A percentile compares a stretch with the other conserved stretches of the same genome.
Conservation (phyloP, 495 filamentous ascomycete genomes). For the Staphylotrichum longicolle region DNA sequence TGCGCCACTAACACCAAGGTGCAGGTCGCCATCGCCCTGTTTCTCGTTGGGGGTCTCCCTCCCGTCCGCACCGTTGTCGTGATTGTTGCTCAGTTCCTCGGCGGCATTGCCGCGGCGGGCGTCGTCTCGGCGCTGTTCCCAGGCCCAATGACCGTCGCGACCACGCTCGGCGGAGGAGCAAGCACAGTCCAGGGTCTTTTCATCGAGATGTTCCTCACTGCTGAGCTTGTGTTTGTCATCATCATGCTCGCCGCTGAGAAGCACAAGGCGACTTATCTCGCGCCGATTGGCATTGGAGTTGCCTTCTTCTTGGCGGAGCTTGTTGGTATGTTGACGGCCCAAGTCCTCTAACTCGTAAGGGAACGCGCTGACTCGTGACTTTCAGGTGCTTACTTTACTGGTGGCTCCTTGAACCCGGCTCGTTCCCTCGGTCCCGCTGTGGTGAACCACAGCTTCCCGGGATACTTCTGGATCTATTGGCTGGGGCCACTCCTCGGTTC, state of each 20-base stretch:
- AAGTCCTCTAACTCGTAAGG: conserved; percentile 5
- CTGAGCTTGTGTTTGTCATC: conserved; percentile 72
- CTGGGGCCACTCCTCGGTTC: conserved; percentile 56
- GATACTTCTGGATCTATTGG: conserved; percentile 73
- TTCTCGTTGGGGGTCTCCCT: conserved; percentile 55
- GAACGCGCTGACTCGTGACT: not conserved
- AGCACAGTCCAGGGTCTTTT: conserved; percentile 64
- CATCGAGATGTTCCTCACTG: conserved; percentile 79
- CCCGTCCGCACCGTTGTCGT: conserved; percentile 50
- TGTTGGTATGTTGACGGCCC: conserved; percentile 37
- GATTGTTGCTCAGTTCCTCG: conserved; percentile 56
- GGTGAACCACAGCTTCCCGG: conserved; percentile 59
- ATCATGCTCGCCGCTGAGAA: conserved; percentile 84
- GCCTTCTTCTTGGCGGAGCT: conserved; percentile 69
- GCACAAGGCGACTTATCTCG: conserved; percentile 74
- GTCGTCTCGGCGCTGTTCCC: conserved; percentile 60
- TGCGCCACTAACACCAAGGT: no score
- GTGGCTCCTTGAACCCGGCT: conserved; percentile 60
- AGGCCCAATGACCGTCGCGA: conserved; percentile 58
- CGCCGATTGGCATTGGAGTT: conserved; percentile 74
- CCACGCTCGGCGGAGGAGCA: conserved; percentile 55
- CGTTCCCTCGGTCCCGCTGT: conserved; percentile 56
- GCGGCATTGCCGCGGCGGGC: conserved; percentile 58
- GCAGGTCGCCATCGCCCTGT: conserved; percentile 53
- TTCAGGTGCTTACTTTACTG: conserved; percentile 58